Percentiles rank a stretch among this genome's conserved stretches.
These are phyloP conservation scores for Xylariaceae sp. DNA, from an alignment of 2,329 filamentous ascomycete genomes.

Conservation along the genomic window DNA sequence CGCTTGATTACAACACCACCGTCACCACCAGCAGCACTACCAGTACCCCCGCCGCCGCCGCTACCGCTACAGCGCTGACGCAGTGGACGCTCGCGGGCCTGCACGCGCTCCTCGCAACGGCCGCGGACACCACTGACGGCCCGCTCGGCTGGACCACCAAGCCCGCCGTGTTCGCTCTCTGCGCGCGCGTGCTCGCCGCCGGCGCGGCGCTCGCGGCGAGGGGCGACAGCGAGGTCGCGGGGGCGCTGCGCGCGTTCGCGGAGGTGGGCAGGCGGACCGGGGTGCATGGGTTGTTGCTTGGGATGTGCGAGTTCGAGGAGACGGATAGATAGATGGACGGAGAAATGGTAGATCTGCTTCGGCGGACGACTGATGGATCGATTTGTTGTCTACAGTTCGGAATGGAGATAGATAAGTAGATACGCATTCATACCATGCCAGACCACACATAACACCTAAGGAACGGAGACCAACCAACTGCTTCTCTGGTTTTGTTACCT, in stretches of 20 bases:
- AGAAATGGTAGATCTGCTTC: no score
- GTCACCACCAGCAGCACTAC: not conserved
- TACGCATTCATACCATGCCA: no score
- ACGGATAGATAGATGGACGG: no score
- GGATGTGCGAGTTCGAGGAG: constrained; percentile 25
- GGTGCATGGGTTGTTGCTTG: constrained; percentile 34
- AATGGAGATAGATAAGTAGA: no score
- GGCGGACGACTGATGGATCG: not conserved
- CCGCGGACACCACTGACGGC: constrained; percentile 41
- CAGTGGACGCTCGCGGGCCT: constrained; percentile 58
- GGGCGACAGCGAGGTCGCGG: constrained; percentile 11
- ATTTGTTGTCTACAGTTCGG: no score
- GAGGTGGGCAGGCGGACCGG: constrained; percentile 20
- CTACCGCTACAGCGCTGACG: constrained; percentile 29
- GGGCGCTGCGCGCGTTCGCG: constrained; percentile 29
- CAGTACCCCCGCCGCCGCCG: no score
- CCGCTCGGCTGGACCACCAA: constrained; percentile 74
- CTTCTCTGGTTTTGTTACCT: no score
- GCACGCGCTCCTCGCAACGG: constrained; percentile 40
- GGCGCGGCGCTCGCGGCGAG: constrained; percentile 39
- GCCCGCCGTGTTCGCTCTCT: constrained; percentile 67
- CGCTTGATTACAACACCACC: constrained; percentile 10
- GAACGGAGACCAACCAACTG: no score
- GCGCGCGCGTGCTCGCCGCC: constrained; percentile 49
- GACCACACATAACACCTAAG: no score